phyloP scores from a whole-genome alignment of 1,284 basidiomycete species.

The Sanghuangporus sanghuang region DNA sequence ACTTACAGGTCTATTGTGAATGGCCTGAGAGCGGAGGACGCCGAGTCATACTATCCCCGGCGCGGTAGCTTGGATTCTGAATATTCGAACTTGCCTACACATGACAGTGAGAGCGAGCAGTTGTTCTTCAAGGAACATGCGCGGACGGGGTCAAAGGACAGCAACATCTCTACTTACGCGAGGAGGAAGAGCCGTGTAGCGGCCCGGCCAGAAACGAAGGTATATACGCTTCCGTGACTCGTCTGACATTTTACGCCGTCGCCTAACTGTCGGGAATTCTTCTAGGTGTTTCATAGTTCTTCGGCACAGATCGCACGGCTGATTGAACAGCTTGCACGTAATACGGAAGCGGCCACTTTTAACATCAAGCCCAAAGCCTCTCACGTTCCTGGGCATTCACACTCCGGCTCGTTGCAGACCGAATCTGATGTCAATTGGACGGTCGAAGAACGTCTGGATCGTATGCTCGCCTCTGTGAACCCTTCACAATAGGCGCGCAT shows the following conservation, averaged over 20 bases:
- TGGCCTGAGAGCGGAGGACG: constrained; percentile 71
- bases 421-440: constrained; percentile 61
- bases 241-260: constrained; percentile 12
- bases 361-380: constrained; percentile 47
- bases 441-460: constrained; percentile 69
- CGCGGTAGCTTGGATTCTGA: constrained; percentile 72
- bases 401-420: constrained; percentile 52
- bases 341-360: constrained; percentile 75
- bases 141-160: constrained; percentile 60
- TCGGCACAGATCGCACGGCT: constrained; percentile 72
- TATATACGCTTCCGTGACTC: constrained; percentile 28
- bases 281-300: constrained; percentile 74
- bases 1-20: constrained; percentile 72
- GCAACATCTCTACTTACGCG: constrained; percentile 50
- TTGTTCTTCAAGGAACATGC: constrained; percentile 70
- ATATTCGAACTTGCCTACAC: constrained; percentile 51
- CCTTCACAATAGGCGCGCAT: constrained; percentile 18
- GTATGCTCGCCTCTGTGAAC: constrained; percentile 60
- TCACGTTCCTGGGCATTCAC: constrained; percentile 42
- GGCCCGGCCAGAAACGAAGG: constrained; percentile 75
- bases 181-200: constrained; percentile 49
- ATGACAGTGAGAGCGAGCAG: constrained; percentile 51
- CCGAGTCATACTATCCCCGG: constrained; percentile 58
- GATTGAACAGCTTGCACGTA: constrained; percentile 73
- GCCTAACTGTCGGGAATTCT: constrained; percentile 19